Percentiles rank a stretch among this genome's conserved stretches.
phyloP scores from a whole-genome alignment of 2,329 filamentous ascomycete species.

The Alternaria conjuncta region DNA sequence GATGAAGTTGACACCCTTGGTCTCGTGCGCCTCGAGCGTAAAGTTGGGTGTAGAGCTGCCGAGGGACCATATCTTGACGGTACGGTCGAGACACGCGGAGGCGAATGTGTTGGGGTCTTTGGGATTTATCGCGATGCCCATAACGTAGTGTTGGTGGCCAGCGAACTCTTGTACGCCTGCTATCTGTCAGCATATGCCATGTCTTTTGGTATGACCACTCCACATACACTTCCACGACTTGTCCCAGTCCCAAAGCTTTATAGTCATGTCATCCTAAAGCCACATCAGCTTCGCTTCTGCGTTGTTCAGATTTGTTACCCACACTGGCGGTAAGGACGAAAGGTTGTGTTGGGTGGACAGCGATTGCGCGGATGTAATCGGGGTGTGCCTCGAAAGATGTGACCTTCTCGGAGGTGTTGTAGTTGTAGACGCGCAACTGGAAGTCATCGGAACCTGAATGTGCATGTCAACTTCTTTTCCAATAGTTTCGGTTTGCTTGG shows the following conservation, averaged over 20 bases:
- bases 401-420: slow-evolving; percentile 99
- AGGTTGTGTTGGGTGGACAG: slow-evolving; percentile 91
- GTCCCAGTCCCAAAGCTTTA: slow-evolving; percentile 99
- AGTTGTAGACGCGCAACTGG: slow-evolving; percentile 84
- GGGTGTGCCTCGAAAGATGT: slow-evolving; percentile 96
- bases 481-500: background rate
- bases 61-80: slow-evolving; percentile 97
- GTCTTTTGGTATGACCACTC: background rate
- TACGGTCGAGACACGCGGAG: slow-evolving; percentile 93
- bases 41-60: slow-evolving; percentile 95
- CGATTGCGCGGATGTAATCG: slow-evolving; percentile 97
- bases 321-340: slow-evolving; percentile 91
- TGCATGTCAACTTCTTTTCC: slow-evolving; percentile 24
- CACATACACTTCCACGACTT: slow-evolving; percentile 86
- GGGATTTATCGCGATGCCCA: slow-evolving; percentile 95
- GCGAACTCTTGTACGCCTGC: slow-evolving; percentile 84
- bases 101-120: slow-evolving; percentile 83
- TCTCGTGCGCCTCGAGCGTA: slow-evolving; percentile 95
- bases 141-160: slow-evolving; percentile 95
- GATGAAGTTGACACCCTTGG: slow-evolving; percentile 97
- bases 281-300: slow-evolving; percentile 26
- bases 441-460: slow-evolving; percentile 78
- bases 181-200: slow-evolving; percentile 25
- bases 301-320: slow-evolving; percentile 15
- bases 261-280: slow-evolving; percentile 56